Conservation (phyloP, 169 alveolate genomes). For the Plasmodium billcollinsi region DNA sequence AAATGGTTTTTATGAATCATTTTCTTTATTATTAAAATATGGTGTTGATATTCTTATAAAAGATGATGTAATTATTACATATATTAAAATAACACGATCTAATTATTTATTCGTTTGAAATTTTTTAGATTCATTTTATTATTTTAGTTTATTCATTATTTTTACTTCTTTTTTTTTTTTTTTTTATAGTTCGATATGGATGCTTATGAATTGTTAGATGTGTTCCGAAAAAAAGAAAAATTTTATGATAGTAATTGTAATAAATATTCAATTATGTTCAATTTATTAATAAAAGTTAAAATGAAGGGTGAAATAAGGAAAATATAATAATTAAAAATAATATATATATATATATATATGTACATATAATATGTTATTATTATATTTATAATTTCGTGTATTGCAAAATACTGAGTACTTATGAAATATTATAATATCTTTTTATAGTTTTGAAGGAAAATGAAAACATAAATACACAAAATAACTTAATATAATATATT, state of each 20-base stretch:
- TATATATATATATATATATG: background rate
- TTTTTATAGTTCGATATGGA: slow-evolving; percentile 59
- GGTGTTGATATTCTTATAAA: slow-evolving; percentile 56
- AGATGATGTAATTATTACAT: slow-evolving; percentile 59
- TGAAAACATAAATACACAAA: no score
- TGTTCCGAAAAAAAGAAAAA: slow-evolving; percentile 59
- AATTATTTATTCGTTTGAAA: background rate
- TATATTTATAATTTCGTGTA: no score
- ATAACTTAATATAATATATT: no score
- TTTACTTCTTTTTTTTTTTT: background rate
- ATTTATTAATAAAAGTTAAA: slow-evolving; percentile 29
- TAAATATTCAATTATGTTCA: slow-evolving; percentile 30
- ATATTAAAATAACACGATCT: background rate
- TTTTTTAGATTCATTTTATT: background rate
- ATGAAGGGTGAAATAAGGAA: slow-evolving; percentile 6
- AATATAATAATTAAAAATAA: background rate
- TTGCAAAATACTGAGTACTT: no score
- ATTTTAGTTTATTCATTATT: background rate
- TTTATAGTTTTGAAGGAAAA: no score
- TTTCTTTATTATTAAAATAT: slow-evolving; percentile 39
- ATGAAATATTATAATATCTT: no score
- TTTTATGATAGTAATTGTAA: slow-evolving; percentile 51
- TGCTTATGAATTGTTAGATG: slow-evolving; percentile 45
- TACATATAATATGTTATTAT: no score
- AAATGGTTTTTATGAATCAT: slow-evolving; percentile 70